phyloP scores from a whole-genome alignment of 768 basidiomycete genomes.

The Mycena chlorophos region DNA sequence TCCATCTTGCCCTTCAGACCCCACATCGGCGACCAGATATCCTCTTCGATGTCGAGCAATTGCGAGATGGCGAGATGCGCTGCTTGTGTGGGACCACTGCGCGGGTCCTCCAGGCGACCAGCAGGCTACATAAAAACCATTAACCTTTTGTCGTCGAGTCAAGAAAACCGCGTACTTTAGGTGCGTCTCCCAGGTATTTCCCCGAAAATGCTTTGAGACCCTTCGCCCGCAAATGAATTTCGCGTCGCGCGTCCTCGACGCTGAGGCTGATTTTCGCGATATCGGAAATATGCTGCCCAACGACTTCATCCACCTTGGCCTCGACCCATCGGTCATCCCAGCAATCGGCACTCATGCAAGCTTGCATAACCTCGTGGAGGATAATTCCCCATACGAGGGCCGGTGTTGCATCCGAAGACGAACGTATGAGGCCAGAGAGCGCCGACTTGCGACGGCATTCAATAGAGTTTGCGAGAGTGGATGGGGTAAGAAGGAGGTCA shows the following conservation, averaged over 20 bases:
- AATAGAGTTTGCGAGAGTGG: constrained; percentile 79
- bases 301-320: constrained; percentile 54
- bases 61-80: constrained; percentile 71
- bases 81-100: constrained; percentile 47
- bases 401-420: constrained; percentile 60
- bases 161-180: constrained; percentile 53
- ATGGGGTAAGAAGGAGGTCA: constrained; percentile 88
- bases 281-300: constrained; percentile 55
- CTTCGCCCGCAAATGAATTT: constrained; percentile 59
- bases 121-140: neutral
- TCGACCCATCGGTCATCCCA: constrained; percentile 72
- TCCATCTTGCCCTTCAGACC: constrained; percentile 97
- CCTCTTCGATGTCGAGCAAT: constrained; percentile 90
- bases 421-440: constrained; percentile 63
- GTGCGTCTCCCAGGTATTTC: constrained; percentile 61
- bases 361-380: constrained; percentile 89
- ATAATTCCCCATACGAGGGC: constrained; percentile 89
- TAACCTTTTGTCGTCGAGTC: neutral
- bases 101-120: constrained; percentile 69
- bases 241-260: constrained; percentile 64
- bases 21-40: constrained; percentile 94
- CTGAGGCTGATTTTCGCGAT: constrained; percentile 59
- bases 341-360: constrained; percentile 57
- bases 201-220: constrained; percentile 66
- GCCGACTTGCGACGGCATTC: constrained; percentile 86